Evolutionary conservation across 2,329 filamentous ascomycete species (phyloP), one percentile per base, ranked within the genome.

Genomic region (Myriangium duriaei): DNA sequence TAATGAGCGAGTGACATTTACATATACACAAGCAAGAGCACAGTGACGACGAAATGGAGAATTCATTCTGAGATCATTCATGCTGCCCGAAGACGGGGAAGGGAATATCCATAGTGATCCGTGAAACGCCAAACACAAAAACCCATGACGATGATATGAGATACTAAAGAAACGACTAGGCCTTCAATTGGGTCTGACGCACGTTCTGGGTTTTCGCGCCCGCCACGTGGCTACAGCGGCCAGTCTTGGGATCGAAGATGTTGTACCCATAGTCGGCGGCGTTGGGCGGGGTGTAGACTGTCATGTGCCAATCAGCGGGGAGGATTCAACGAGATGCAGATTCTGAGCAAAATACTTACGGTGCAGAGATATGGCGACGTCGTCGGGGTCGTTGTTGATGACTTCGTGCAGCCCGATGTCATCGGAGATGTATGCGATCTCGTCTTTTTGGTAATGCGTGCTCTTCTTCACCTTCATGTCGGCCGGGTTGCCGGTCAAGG

Each of bases 391-490:
- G 16, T 74, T 72, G 58, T 94, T 94, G 47, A 72, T 75, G 42
- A 94, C 79, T 38, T 78, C 76, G 61, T 95, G 87, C 30, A 95
- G 67, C 13, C 87, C 87, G 17, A 94, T 74, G 62, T 85, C 56
- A 56, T 94, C 87, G 28, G 83, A 81, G 79, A 95, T 94, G 59
- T 94, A 94, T 6, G 84, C 79, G 28, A 93, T 84, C 45, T 80
- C 66, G 47, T 88, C 79, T 53, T 79, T 68, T 34, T 67, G 62
- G 52, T 85, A 81, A 30, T 68, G 70, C 28, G 72, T 81, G 51
- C 83, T 72, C 31, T 74, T 77, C 46, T 76, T 79, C 41, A 81
- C 59, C 5, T 14, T n/a, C 6, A 30, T 18, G 4, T 46, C 42
- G 15, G 34, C 36, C 7, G 45, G 37, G 57, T 56, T 37, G 58